Evolutionary conservation across 768 basidiomycete genomes (phyloP).

Genomic region (Boletellus ananas): DNA sequence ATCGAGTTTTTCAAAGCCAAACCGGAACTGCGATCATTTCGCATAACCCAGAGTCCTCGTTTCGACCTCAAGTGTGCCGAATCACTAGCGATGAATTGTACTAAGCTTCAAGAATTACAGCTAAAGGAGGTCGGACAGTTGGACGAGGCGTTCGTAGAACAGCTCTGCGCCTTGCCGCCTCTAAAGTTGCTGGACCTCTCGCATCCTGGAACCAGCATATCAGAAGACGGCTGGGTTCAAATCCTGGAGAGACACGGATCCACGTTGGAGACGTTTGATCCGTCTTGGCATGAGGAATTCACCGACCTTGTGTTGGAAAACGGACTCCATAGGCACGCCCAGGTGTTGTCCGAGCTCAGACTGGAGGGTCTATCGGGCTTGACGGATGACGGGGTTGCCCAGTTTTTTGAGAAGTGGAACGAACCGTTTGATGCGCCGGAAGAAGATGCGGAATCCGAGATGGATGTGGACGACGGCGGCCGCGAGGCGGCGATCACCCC

Average conservation of each 20-base stretch:
- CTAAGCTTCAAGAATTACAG: slow-evolving; percentile 63
- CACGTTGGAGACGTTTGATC: slow-evolving; percentile 55
- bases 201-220: slow-evolving; percentile 50
- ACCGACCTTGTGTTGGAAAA: slow-evolving; percentile 55
- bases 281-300: slow-evolving; percentile 67
- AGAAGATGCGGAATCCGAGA: slow-evolving; percentile 11
- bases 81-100: slow-evolving; percentile 49
- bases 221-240: slow-evolving; percentile 51
- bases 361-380: slow-evolving; percentile 57
- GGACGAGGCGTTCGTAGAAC: slow-evolving; percentile 56
- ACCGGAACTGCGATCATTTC: slow-evolving; percentile 62
- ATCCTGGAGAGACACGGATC: slow-evolving; percentile 55
- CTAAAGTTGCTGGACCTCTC: slow-evolving; percentile 69
- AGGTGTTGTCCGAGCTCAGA: slow-evolving; percentile 46
- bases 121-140: slow-evolving; percentile 76
- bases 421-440: slow-evolving; percentile 12
- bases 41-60: slow-evolving; percentile 81
- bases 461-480: slow-evolving; percentile 18
- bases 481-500: too few species aligned
- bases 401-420: slow-evolving; percentile 62
- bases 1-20: slow-evolving; percentile 64
- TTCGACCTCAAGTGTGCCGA: slow-evolving; percentile 71
- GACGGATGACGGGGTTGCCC: slow-evolving; percentile 65
- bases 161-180: slow-evolving; percentile 37
- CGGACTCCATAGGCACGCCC: slow-evolving; percentile 53